A percentile compares a stretch with the other conserved stretches of the same genome.
Conservation (phyloP, 805 yeast species). For the Komagataella populi region DNA sequence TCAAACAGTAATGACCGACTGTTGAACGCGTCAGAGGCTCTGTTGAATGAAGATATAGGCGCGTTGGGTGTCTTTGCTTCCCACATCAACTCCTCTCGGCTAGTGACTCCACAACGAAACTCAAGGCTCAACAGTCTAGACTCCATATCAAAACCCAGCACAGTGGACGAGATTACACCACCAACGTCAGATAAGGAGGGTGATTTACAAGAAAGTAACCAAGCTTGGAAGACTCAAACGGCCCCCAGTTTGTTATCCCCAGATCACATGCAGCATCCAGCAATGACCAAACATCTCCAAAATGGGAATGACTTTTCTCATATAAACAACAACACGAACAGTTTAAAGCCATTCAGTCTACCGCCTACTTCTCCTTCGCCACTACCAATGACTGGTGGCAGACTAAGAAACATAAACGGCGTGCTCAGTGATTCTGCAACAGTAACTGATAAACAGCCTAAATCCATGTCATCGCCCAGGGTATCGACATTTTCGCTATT, state of each 20-base stretch:
- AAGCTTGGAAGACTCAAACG: neutral
- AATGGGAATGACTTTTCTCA: neutral
- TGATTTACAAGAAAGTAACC: neutral
- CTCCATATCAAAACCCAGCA: neutral
- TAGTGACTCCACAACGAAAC: neutral
- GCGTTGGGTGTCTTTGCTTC: constrained; percentile 3
- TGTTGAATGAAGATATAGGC: constrained; percentile 1
- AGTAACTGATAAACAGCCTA: neutral
- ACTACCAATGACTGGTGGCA: neutral
- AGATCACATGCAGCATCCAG: neutral
- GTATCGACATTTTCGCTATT: constrained; percentile 27
- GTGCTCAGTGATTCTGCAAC: neutral
- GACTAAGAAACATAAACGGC: neutral
- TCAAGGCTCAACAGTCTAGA: neutral
- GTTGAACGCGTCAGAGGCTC: neutral
- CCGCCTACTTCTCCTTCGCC: neutral
- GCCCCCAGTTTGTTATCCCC: neutral
- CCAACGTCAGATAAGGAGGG: neutral
- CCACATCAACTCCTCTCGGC: constrained; percentile 1
- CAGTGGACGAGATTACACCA: neutral
- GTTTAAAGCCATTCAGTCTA: neutral
- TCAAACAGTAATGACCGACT: neutral
- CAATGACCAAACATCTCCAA: neutral
- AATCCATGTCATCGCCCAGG: neutral
- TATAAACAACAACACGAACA: neutral